Base-by-base conservation (phyloP, 257 asterid genomes). In the Penstemon davidsonii region DNA sequence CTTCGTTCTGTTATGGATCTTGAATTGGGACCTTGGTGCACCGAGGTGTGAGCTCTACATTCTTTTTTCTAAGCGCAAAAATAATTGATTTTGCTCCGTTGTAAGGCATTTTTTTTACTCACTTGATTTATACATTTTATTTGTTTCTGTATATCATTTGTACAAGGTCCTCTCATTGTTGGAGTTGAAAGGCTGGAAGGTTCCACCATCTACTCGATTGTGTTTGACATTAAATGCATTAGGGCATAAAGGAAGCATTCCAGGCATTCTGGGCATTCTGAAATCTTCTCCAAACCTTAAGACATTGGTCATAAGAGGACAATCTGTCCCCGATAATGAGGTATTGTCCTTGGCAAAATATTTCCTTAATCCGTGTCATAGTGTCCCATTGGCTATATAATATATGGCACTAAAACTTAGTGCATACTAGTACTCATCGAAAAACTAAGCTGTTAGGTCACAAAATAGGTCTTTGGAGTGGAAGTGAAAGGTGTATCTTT, bases 251-350 rank as follows among this genome's bases (percentile, higher is more conserved):
- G n/a, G 6, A 13, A 55, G 62, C 61, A 54, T 68, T 39, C 43
- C 71, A 45, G 61, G 62, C 19, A 69, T 76, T 58, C 70, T 76
- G 46, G 61, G 62, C 19, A 69, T 76, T 58, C 70, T 76, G 46
- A 45, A 59, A 66, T 64, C 66, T 60, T 76, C 80, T 12, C 76
- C 73, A 44, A 12, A 59, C 36, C 60, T 70, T 12, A 33, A 70
- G 69, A 70, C 25, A 6, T 52, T 76, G 61, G 25, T 52, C 69
- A 18, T 76, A 44, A 19, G n/a, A 0, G 61, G 57, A 25, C 8
- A 15, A 1, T 5, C 5, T 15, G 8, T 11, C 40, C 9, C 7
- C 10, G 0, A 50, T n/a, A 18, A 25, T 25, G 33, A 10, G 63
- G 75, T 70, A 49, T 15, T 4, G 18, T 49, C 3, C 4, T 10